phyloP scores from a whole-genome alignment of 2,329 filamentous ascomycete species.

The Aspergillus texensis region DNA sequence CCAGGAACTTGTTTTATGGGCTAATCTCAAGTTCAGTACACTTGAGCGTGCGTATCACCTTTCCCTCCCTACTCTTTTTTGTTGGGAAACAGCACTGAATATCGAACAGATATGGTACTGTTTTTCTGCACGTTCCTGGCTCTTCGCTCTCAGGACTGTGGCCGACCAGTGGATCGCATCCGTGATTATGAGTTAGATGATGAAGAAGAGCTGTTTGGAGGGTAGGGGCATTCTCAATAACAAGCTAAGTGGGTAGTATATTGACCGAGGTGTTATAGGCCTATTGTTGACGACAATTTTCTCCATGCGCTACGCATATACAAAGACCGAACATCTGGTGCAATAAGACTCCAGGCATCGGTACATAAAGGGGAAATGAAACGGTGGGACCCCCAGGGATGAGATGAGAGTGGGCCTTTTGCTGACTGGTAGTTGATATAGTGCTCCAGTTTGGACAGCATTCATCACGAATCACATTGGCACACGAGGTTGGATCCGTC shows the following conservation, averaged over 20 bases:
- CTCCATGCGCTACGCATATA: constrained; percentile 59
- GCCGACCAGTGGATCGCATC: constrained; percentile 41
- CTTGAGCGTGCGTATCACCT: constrained; percentile 52
- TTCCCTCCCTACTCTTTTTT: not conserved
- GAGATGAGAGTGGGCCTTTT: not conserved
- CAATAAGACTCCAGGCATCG: constrained; percentile 60
- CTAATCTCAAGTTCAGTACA: constrained; percentile 55
- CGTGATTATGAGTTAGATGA: constrained; percentile 54
- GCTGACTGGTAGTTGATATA: constrained; percentile 19
- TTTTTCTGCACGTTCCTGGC: constrained; percentile 61
- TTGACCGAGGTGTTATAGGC: constrained; percentile 34
- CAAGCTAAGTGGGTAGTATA: not conserved
- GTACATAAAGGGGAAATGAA: constrained; percentile 56
- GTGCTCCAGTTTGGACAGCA: constrained; percentile 64
- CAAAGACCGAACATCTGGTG: constrained; percentile 53
- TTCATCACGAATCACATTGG: constrained; percentile 55
- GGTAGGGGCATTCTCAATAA: constrained; percentile 36
- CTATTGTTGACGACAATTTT: constrained; percentile 55
- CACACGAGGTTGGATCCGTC: constrained; percentile 52
- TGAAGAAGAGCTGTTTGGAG: constrained; percentile 54
- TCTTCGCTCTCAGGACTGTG: constrained; percentile 59
- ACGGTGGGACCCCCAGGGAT: constrained; percentile 35
- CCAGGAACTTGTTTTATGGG: constrained; percentile 53
- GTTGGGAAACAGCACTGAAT: constrained; percentile 3
- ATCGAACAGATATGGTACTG: constrained; percentile 53